Conservation (phyloP, 129 eudicot genomes). For the Sambucus nigra region DNA sequence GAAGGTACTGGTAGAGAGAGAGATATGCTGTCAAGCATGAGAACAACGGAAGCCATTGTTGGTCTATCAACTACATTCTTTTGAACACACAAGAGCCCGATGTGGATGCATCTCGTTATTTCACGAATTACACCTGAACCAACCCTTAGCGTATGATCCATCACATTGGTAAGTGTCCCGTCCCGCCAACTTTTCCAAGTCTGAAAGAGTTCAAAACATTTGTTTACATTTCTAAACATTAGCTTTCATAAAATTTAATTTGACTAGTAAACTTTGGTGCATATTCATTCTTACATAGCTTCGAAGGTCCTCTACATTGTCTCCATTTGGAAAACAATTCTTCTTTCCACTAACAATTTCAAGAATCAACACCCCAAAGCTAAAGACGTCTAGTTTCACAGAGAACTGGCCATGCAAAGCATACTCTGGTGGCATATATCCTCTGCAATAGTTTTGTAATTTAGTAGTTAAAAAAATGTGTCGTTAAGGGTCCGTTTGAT, state of each 20-base stretch:
- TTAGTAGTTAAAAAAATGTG: no score
- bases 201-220: neutral
- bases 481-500: no score
- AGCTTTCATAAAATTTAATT: neutral
- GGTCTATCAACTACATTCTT: conserved; percentile 22
- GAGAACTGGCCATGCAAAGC: conserved; percentile 21
- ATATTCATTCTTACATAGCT: conserved; percentile 15
- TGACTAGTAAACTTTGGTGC: neutral
- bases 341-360: conserved; percentile 18
- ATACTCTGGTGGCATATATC: conserved; percentile 33
- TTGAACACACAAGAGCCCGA: conserved; percentile 31
- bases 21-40: conserved; percentile 26
- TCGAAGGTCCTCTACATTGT: conserved; percentile 10
- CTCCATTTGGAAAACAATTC: conserved; percentile 5
- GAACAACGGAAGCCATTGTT: conserved; percentile 26
- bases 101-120: conserved; percentile 22
- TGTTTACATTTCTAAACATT: neutral
- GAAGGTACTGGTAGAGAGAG: conserved; percentile 19
- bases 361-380: conserved; percentile 22
- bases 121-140: conserved; percentile 16
- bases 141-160: conserved; percentile 16
- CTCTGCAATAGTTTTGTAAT: conserved; percentile 9
- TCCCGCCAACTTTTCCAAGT: conserved; percentile 28
- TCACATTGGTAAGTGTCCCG: conserved; percentile 8
- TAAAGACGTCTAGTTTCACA: conserved; percentile 24